Conservation (phyloP, 1,284 basidiomycete species). For the Amylostereum areolatum region DNA sequence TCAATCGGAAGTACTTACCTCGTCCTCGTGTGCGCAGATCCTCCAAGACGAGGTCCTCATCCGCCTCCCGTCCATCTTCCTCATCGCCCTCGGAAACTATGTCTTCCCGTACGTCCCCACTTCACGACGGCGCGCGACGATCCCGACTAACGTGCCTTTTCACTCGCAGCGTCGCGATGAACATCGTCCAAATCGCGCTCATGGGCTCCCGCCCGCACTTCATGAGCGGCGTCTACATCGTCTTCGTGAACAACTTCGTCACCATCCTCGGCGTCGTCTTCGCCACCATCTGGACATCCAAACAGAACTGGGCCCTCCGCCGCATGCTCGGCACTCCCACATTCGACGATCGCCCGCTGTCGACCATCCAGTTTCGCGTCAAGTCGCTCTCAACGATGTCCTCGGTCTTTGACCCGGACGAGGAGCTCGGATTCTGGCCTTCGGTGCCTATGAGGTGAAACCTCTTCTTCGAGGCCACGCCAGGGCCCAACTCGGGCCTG, state of each 20-base stretch:
- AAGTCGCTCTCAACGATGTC: constrained; percentile 3
- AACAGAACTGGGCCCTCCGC: constrained; percentile 13
- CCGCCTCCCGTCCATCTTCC: constrained; percentile 20
- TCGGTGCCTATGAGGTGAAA: background rate
- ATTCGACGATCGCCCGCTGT: constrained; percentile 6
- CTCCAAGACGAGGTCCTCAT: constrained; percentile 13
- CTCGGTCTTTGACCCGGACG: constrained; percentile 7
- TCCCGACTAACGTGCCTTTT: too few relatives aligned
- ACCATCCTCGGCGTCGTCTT: constrained; percentile 32
- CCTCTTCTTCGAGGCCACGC: background rate
- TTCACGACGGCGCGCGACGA: too few relatives aligned
- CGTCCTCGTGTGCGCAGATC: constrained; percentile 2
- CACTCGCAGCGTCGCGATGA: constrained; percentile 14
- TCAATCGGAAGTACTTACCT: background rate
- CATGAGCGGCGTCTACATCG: constrained; percentile 16
- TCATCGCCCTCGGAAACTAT: constrained; percentile 27
- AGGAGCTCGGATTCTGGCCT: background rate
- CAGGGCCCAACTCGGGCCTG: too few relatives aligned
- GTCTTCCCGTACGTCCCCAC: constrained; percentile 23
- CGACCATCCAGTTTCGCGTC: constrained; percentile 9
- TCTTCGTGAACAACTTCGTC: constrained; percentile 23
- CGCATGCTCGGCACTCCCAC: constrained; percentile 8
- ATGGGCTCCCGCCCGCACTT: constrained; percentile 16
- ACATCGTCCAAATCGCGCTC: constrained; percentile 22
- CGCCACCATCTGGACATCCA: constrained; percentile 30